These are phyloP conservation scores for Blepharisma undulans DNA, from an alignment of 169 alveolate genomes.

Conservation along the genomic window DNA sequence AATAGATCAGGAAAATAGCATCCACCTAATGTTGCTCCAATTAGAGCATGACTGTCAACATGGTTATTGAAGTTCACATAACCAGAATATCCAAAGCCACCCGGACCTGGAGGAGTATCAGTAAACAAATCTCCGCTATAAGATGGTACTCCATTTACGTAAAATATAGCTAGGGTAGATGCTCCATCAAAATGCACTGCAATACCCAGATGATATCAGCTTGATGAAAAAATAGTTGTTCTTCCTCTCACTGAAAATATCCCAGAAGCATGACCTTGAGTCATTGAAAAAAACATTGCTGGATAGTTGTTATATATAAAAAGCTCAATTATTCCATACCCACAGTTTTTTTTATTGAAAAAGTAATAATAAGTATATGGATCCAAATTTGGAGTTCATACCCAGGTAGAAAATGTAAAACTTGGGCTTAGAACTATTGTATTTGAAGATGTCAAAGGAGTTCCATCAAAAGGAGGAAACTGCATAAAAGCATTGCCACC, in stretches of 20 bases:
- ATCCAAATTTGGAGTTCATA: not conserved
- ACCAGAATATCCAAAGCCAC: not conserved
- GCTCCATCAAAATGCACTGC: too few species aligned
- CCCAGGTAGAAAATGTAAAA: not conserved
- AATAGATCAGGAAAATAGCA: not conserved
- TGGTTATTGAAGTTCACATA: not conserved
- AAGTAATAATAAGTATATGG: not conserved
- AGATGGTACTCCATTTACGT: too few species aligned
- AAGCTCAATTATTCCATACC: not conserved
- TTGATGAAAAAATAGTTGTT: not conserved
- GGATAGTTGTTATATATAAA: not conserved
- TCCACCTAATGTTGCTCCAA: not conserved
- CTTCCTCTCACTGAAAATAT: not conserved
- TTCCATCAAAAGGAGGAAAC: conserved; percentile 8
- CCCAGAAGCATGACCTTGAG: not conserved
- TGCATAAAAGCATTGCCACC: not conserved
- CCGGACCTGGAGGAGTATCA: not conserved
- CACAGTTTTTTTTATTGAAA: not conserved
- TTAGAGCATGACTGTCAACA: not conserved
- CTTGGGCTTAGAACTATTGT: not conserved
- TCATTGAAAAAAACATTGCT: not conserved
- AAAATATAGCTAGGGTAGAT: too few species aligned
- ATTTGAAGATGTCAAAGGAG: not conserved
- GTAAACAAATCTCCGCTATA: not conserved
- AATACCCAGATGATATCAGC: too few species aligned